Evolutionary conservation across 2,329 filamentous ascomycete genomes (phyloP).

Genomic region (Gremmenia infestans): DNA sequence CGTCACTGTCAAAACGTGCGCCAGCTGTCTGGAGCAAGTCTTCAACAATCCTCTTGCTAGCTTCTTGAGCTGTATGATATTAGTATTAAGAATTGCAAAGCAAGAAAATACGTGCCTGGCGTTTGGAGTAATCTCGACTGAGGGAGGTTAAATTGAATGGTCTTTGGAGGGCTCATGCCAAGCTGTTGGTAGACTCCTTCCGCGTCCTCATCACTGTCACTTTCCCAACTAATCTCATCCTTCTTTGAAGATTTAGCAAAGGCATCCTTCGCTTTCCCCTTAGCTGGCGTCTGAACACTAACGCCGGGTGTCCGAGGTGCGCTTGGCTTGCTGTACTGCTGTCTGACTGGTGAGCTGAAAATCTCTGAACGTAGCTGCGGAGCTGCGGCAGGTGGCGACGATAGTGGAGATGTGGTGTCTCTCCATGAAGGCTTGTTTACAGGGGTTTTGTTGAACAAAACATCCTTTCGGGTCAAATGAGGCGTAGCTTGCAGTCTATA

Average conservation of each 20-base stretch:
- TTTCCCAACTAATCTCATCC: constrained; percentile 67
- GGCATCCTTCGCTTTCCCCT: constrained; percentile 46
- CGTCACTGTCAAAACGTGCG: constrained; percentile 52
- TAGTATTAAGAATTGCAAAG: constrained; percentile 1
- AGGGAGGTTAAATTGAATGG: constrained; percentile 78
- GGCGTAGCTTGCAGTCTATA: constrained; percentile 93
- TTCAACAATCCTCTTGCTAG: constrained; percentile 75
- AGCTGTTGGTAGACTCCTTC: constrained; percentile 53
- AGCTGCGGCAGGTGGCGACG: constrained; percentile 72
- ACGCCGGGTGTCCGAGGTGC: constrained; percentile 71
- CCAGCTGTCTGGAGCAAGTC: constrained; percentile 75
- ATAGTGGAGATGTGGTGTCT: constrained; percentile 40
- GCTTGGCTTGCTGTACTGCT: constrained; percentile 30
- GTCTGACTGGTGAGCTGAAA: constrained; percentile 69
- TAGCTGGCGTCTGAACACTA: constrained; percentile 74
- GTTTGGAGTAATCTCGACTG: constrained; percentile 75
- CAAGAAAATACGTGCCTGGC: constrained; percentile 51
- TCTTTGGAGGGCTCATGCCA: constrained; percentile 88
- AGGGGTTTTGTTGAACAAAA: constrained; percentile 21
- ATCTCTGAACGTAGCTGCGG: constrained; percentile 81
- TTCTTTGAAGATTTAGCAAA: constrained; percentile 35
- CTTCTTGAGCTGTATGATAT: constrained; percentile 60
- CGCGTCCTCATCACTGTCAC: constrained; percentile 55
- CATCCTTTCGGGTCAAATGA: constrained; percentile 49
- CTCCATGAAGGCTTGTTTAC: constrained; percentile 30